phyloP scores from a whole-genome alignment of 202 grass and related monocot genomes.

The Panicum virgatum region DNA sequence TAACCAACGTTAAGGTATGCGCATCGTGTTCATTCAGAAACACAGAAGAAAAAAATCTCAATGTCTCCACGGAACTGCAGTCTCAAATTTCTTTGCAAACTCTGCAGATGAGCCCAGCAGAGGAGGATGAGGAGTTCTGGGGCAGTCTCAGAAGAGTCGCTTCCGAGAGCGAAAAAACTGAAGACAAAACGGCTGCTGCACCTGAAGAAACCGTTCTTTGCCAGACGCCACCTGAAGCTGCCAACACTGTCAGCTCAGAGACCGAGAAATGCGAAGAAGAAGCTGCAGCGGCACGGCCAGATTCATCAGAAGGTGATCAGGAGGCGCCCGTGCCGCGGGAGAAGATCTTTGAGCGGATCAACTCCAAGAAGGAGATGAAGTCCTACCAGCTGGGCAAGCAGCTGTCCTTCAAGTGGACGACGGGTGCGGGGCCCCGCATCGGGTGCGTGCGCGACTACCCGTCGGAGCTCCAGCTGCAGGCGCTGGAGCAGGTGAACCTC shows the following conservation, averaged over 20 bases:
- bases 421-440: conserved; percentile 79
- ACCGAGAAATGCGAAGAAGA: neutral
- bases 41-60: neutral
- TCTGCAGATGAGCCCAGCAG: conserved; percentile 60
- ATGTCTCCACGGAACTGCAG: neutral
- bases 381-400: conserved; percentile 88
- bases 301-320: conserved; percentile 29
- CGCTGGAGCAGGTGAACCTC: conserved; percentile 79
- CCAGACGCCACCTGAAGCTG: neutral
- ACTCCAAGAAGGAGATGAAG: conserved; percentile 81
- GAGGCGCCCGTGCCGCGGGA: conserved; percentile 47
- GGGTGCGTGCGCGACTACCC: conserved; percentile 92
- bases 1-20: conserved; percentile 77
- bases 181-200: conserved; percentile 1
- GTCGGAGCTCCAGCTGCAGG: conserved; percentile 70
- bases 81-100: neutral
- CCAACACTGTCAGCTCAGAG: neutral
- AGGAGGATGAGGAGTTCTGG: conserved; percentile 60
- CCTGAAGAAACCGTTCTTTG: neutral
- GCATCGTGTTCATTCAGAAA: neutral
- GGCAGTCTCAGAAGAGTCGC: conserved; percentile 34
- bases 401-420: conserved; percentile 81
- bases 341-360: conserved; percentile 82
- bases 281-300: neutral
- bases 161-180: conserved; percentile 28